Evolutionary conservation across 345 rosid genomes (phyloP).

Genomic region (Lumnitzera racemosa): DNA sequence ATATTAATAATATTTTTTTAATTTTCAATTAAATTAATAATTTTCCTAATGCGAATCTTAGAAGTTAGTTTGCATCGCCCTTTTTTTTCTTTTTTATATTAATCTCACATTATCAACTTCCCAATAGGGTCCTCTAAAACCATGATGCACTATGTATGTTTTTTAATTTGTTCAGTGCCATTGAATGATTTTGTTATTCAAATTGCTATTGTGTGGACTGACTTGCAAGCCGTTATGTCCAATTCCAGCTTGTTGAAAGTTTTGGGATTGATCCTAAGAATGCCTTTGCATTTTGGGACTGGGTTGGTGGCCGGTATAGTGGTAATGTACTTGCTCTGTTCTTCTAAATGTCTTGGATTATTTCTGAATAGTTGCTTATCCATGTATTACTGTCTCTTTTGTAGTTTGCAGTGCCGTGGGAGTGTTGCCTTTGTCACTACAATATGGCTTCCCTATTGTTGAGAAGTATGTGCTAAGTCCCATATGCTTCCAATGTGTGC

Average conservation of each 20-base stretch:
- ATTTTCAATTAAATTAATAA: no score
- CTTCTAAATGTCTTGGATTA: no score
- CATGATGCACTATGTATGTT: neutral
- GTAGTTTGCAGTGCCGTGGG: constrained; percentile 99
- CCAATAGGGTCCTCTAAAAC: no score
- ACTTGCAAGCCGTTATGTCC: neutral
- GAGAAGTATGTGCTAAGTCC: constrained; percentile 53
- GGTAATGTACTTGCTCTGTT: constrained; percentile 40
- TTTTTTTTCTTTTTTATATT: no score
- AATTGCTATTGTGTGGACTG: no score
- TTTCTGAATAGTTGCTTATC: no score
- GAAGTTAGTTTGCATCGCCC: no score
- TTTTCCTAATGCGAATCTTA: no score
- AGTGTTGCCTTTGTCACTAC: constrained; percentile 83
- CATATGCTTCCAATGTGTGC: neutral
- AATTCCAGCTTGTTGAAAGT: constrained; percentile 81
- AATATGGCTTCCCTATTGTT: constrained; percentile 80
- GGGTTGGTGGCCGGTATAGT: constrained; percentile 97
- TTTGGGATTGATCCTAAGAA: constrained; percentile 95
- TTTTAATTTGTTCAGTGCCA: neutral
- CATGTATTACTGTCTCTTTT: constrained; percentile 4
- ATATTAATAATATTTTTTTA: no score
- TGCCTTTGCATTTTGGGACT: constrained; percentile 99
- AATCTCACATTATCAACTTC: no score
- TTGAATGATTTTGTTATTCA: neutral